A percentile compares a stretch with the other conserved stretches of the same genome.
These are phyloP conservation scores for Cruciata laevipes DNA, from an alignment of 257 asterid species.

Conservation along the genomic window DNA sequence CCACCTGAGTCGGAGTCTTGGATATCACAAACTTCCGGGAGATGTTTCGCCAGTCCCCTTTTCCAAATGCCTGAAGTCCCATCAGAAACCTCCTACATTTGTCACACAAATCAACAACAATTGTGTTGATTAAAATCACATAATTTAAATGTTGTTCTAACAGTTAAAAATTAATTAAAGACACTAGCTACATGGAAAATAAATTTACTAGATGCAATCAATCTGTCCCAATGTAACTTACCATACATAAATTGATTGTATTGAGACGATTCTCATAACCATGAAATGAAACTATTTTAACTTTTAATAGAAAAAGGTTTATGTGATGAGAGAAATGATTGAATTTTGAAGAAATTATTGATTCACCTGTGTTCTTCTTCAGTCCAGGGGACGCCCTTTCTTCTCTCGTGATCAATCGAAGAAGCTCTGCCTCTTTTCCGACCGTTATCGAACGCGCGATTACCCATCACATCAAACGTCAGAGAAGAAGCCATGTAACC, in stretches of 20 bases:
- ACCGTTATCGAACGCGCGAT: constrained; percentile 28
- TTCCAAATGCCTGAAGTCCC: constrained; percentile 66
- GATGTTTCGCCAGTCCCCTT: constrained; percentile 82
- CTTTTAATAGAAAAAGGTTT: too few relatives aligned
- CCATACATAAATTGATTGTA: too few relatives aligned
- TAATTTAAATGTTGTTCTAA: too few relatives aligned
- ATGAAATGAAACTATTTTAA: too few relatives aligned
- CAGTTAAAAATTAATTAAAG: too few relatives aligned
- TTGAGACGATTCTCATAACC: too few relatives aligned
- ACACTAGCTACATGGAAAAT: too few relatives aligned
- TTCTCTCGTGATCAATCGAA: constrained; percentile 51
- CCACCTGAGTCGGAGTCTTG: constrained; percentile 79
- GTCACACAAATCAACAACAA: neutral
- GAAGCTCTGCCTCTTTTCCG: constrained; percentile 43
- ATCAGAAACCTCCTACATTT: constrained; percentile 47
- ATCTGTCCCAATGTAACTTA: too few relatives aligned
- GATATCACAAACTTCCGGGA: constrained; percentile 65
- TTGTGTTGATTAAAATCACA: too few relatives aligned
- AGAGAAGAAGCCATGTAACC: constrained; percentile 42
- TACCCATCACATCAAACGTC: constrained; percentile 37
- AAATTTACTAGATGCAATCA: too few relatives aligned
- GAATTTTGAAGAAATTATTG: neutral
- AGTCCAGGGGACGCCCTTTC: constrained; percentile 83
- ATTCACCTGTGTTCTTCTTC: constrained; percentile 77
- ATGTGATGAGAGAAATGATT: too few relatives aligned